phyloP scores from a whole-genome alignment of 768 basidiomycete species.

The Hygrophoropsis aurantiaca region DNA sequence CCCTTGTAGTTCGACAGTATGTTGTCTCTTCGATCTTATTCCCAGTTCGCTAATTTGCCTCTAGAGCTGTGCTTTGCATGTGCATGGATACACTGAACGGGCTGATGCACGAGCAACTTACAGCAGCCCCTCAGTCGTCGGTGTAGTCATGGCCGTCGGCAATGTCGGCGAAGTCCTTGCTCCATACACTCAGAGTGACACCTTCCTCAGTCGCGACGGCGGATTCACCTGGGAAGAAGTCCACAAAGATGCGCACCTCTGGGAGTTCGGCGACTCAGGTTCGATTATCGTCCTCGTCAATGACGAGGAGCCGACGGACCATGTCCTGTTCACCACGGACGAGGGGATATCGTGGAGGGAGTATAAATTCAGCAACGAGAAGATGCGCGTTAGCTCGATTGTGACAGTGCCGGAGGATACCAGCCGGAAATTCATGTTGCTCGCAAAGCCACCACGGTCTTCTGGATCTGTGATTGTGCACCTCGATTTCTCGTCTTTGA shows the following conservation, averaged over 20 bases:
- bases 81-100: conserved; percentile 96
- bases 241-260: conserved; percentile 95
- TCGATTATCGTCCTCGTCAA: conserved; percentile 92
- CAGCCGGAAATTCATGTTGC: conserved; percentile 84
- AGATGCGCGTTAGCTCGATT: conserved; percentile 72
- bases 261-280: conserved; percentile 98
- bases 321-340: conserved; percentile 85
- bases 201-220: conserved; percentile 93
- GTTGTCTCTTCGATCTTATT: too few species aligned
- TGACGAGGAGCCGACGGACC: conserved; percentile 91
- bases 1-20: conserved; percentile 66
- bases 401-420: conserved; percentile 90
- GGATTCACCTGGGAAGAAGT: conserved; percentile 99
- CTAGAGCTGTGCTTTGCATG: conserved; percentile 82
- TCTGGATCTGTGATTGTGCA: conserved; percentile 62
- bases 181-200: conserved; percentile 85
- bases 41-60: too few species aligned
- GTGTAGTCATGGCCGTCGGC: conserved; percentile 93
- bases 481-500: conserved; percentile 84
- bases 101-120: conserved; percentile 88
- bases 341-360: conserved; percentile 88
- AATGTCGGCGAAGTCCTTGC: conserved; percentile 87
- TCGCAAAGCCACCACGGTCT: conserved; percentile 59
- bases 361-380: conserved; percentile 75
- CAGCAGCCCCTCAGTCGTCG: conserved; percentile 88